Percentiles rank a stretch among this genome's conserved stretches.
Evolutionary conservation across 2,329 filamentous ascomycete species (phyloP).

Genomic region (Colletotrichum liaoningense): DNA sequence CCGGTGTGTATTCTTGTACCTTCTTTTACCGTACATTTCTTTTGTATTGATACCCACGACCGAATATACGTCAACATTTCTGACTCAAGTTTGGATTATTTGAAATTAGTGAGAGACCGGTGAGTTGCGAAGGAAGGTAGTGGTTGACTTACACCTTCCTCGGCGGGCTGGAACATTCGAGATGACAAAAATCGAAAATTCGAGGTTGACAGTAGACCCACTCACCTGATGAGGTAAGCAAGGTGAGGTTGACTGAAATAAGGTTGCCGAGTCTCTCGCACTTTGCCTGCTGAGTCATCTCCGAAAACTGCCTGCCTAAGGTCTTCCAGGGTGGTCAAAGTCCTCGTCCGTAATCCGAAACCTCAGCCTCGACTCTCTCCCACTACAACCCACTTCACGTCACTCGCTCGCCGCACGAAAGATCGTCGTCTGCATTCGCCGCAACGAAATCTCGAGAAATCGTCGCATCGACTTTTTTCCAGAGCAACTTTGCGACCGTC

Average conservation of each 20-base stretch:
- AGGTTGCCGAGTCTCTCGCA: background rate
- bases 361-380: slow-evolving; percentile 20
- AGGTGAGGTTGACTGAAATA: background rate
- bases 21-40: slow-evolving; percentile 2
- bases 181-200: background rate
- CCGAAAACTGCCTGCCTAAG: background rate
- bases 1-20: background rate
- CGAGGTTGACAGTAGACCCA: background rate
- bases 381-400: slow-evolving; percentile 39
- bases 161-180: background rate
- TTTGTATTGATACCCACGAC: slow-evolving; percentile 14
- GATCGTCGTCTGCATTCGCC: slow-evolving; percentile 45
- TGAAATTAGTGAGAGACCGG: background rate
- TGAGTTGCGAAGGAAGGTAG: background rate
- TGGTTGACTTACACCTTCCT: background rate
- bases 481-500: slow-evolving; percentile 33
- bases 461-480: slow-evolving; percentile 31
- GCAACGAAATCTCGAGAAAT: slow-evolving; percentile 34
- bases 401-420: slow-evolving; percentile 48
- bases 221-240: background rate
- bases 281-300: slow-evolving; percentile 25
- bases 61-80: background rate
- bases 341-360: slow-evolving; percentile 25
- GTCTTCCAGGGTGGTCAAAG: slow-evolving; percentile 4
- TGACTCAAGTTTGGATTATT: background rate